Percentiles rank a stretch among this genome's conserved stretches.
These are phyloP conservation scores for Candida easanensis DNA, from an alignment of 805 yeast genomes.

Conservation along the genomic window DNA sequence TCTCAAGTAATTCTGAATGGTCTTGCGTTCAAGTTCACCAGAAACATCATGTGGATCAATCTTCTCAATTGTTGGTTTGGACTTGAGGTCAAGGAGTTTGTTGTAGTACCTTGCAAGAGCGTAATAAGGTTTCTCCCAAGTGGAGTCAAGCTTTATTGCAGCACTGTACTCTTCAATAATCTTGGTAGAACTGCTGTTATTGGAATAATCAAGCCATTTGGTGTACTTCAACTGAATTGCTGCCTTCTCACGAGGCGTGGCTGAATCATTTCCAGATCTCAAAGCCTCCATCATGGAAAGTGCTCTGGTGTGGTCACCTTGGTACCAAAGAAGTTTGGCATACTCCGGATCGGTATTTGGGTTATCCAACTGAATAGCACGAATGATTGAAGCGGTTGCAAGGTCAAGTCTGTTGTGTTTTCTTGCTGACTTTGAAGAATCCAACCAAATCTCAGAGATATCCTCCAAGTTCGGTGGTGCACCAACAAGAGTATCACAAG, in stretches of 20 bases:
- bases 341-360: constrained; percentile 64
- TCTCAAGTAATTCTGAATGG: constrained; percentile 53
- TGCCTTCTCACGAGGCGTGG: constrained; percentile 30
- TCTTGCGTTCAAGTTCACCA: constrained; percentile 53
- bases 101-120: constrained; percentile 76
- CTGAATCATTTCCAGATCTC: constrained; percentile 13
- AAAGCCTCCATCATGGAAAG: constrained; percentile 56
- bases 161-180: constrained; percentile 67
- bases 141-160: constrained; percentile 50
- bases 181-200: constrained; percentile 72
- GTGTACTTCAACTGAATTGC: constrained; percentile 72
- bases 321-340: constrained; percentile 82
- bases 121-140: constrained; percentile 80
- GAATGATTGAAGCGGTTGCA: constrained; percentile 64
- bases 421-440: constrained; percentile 63
- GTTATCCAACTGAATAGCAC: constrained; percentile 41
- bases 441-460: constrained; percentile 51
- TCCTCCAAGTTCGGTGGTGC: constrained; percentile 26
- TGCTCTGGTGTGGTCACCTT: constrained; percentile 85
- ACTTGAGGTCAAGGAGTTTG: constrained; percentile 69
- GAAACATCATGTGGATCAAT: constrained; percentile 30
- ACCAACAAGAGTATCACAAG: constrained; percentile 36
- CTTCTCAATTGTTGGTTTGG: constrained; percentile 25
- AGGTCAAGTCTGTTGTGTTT: constrained; percentile 66
- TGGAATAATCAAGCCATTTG: constrained; percentile 84